Evolutionary conservation across 2,329 filamentous ascomycete genomes (phyloP).

Genomic region (Tolypocladium endophyticum): DNA sequence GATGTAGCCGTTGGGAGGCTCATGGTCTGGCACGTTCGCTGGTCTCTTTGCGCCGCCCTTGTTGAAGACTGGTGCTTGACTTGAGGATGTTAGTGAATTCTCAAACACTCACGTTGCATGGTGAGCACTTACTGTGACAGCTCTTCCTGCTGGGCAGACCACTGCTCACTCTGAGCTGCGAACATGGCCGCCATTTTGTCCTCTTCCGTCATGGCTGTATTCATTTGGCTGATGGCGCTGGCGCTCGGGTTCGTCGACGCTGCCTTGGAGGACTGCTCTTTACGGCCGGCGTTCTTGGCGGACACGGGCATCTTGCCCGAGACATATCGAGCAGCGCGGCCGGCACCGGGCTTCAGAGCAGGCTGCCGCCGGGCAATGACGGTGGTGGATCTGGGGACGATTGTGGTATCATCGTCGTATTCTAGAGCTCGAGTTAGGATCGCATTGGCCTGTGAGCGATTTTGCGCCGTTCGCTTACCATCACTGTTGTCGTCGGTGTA

Average conservation of each 20-base stretch:
- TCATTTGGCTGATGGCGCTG: constrained; percentile 54
- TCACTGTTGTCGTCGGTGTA: constrained; percentile 87
- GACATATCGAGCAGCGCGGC: constrained; percentile 87
- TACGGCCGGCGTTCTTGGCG: constrained; percentile 68
- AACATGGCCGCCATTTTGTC: constrained; percentile 92
- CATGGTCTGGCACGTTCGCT: constrained; percentile 77
- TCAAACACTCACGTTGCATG: constrained; percentile 3
- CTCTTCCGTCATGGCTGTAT: constrained; percentile 78
- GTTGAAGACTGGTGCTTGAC: constrained; percentile 53
- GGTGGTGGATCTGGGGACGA: constrained; percentile 89
- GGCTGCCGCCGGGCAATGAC: constrained; percentile 84
- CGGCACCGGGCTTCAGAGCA: constrained; percentile 73
- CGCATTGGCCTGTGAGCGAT: not conserved
- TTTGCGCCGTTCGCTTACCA: constrained; percentile 42
- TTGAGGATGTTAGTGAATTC: constrained; percentile 25
- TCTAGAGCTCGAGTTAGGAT: constrained; percentile 42
- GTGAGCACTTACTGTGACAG: constrained; percentile 61
- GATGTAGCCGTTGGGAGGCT: constrained; percentile 86
- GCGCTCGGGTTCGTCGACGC: constrained; percentile 42
- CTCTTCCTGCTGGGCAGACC: constrained; percentile 86
- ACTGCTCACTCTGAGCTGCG: constrained; percentile 78
- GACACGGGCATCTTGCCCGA: constrained; percentile 89
- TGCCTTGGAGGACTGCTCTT: constrained; percentile 51
- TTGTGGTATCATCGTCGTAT: constrained; percentile 96
- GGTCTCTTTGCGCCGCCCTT: constrained; percentile 55